A percentile compares a stretch with the other conserved stretches of the same genome.
Conservation (phyloP, 2,329 filamentous ascomycete genomes). For the Neofusicoccum laricinum region DNA sequence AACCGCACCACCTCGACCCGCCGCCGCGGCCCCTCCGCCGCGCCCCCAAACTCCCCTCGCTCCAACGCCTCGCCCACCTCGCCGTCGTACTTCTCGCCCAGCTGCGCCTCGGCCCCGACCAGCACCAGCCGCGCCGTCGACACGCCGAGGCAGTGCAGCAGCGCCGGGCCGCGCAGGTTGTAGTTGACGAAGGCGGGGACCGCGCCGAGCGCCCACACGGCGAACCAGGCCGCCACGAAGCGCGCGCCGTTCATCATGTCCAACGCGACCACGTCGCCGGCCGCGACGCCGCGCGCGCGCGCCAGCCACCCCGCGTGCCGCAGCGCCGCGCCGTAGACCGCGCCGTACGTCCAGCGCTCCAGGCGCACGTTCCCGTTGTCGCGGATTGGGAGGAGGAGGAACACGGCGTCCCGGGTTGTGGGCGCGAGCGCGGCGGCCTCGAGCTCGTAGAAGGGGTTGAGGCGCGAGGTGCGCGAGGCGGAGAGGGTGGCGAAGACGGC, state of each 20-base stretch:
- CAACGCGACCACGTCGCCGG: slow-evolving; percentile 61
- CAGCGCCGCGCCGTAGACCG: slow-evolving; percentile 33
- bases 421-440: slow-evolving; percentile 20
- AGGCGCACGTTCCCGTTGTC: slow-evolving; percentile 54
- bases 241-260: slow-evolving; percentile 68
- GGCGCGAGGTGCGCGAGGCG: slow-evolving; percentile 29
- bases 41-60: slow-evolving; percentile 32
- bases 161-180: slow-evolving; percentile 61
- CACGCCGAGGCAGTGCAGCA: slow-evolving; percentile 64
- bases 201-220: slow-evolving; percentile 62
- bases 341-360: slow-evolving; percentile 34
- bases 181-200: slow-evolving; percentile 71
- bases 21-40: slow-evolving; percentile 40
- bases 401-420: neutral
- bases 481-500: neutral
- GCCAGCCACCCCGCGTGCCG: slow-evolving; percentile 36
- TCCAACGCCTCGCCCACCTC: slow-evolving; percentile 35
- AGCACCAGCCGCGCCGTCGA: slow-evolving; percentile 56
- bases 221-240: slow-evolving; percentile 65
- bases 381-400: slow-evolving; percentile 43
- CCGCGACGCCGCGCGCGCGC: slow-evolving; percentile 52
- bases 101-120: slow-evolving; percentile 53
- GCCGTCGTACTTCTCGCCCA: slow-evolving; percentile 35
- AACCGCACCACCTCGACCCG: slow-evolving; percentile 27
- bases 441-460: slow-evolving; percentile 31